A percentile compares a stretch with the other conserved stretches of the same genome.
Conservation (phyloP, 306 rosid species). For the Vicia faba region DNA sequence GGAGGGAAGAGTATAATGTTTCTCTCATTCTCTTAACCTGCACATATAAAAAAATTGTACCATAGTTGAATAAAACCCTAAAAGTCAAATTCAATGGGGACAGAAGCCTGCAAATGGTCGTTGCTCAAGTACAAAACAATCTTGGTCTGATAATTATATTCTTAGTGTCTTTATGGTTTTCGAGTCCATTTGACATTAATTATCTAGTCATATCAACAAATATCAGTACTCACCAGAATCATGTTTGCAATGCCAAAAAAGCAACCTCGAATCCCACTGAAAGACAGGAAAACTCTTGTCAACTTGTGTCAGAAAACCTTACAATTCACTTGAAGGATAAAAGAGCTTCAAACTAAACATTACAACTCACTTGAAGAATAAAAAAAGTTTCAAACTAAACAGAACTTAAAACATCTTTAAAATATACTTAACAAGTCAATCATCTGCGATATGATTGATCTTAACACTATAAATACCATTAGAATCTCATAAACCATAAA, state of each 20-base stretch:
- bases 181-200: constrained; percentile 11
- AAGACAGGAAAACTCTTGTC: constrained; percentile 46
- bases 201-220: background rate
- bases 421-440: background rate
- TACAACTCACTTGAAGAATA: background rate
- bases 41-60: constrained; percentile 34
- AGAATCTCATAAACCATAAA: constrained; percentile 22
- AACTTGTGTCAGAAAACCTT: constrained; percentile 37
- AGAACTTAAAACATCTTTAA: constrained; percentile 26
- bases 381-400: constrained; percentile 19
- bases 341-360: constrained; percentile 20
- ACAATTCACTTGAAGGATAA: constrained; percentile 32
- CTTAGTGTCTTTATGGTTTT: constrained; percentile 12
- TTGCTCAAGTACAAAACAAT: constrained; percentile 17
- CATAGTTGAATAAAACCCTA: background rate
- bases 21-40: constrained; percentile 98
- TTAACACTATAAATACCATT: constrained; percentile 13
- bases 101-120: constrained; percentile 6
- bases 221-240: constrained; percentile 76
- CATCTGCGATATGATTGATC: background rate
- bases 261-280: constrained; percentile 94
- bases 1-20: constrained; percentile 86
- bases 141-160: constrained; percentile 17
- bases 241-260: constrained; percentile 91
- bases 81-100: constrained; percentile 19